Conservation (phyloP, 208 protist species). For the Acanthamoeba triangularis region DNA sequence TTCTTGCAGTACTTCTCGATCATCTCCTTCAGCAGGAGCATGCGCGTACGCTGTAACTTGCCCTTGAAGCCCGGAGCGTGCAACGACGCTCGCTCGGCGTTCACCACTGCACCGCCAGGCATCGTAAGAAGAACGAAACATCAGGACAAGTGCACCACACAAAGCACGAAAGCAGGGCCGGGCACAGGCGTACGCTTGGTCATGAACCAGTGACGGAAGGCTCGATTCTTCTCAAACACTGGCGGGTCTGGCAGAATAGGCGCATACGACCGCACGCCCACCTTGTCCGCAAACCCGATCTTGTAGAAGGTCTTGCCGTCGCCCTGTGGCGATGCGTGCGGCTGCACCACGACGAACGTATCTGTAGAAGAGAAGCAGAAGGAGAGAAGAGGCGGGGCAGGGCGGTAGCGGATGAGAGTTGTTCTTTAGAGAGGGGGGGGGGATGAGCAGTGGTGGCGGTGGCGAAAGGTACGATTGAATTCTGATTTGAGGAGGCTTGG, state of each 20-base stretch:
- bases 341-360: not conserved
- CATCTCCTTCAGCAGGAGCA: conserved; percentile 35
- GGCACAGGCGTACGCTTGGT: not conserved
- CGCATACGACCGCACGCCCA: not conserved
- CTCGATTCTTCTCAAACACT: not conserved
- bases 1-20: conserved; percentile 51
- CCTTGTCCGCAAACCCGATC: conserved; percentile 39
- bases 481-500: conserved; percentile 61
- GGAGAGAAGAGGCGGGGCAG: not conserved
- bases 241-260: conserved; percentile 25
- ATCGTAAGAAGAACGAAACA: not conserved
- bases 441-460: too few relatives aligned
- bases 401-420: not conserved
- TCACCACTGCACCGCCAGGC: conserved; percentile 45
- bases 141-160: not conserved
- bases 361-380: not conserved
- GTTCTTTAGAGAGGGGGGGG: too few relatives aligned
- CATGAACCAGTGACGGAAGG: conserved; percentile 19
- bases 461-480: conserved; percentile 76
- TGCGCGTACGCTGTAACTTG: conserved; percentile 57
- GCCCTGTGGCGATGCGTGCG: not conserved
- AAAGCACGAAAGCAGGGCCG: not conserved
- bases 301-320: not conserved
- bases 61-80: conserved; percentile 26
- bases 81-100: conserved; percentile 54